Percentiles rank a stretch among this genome's conserved stretches.
These are phyloP conservation scores for Tremellales sp. DNA, from an alignment of 1,284 basidiomycete genomes.

Conservation along the genomic window DNA sequence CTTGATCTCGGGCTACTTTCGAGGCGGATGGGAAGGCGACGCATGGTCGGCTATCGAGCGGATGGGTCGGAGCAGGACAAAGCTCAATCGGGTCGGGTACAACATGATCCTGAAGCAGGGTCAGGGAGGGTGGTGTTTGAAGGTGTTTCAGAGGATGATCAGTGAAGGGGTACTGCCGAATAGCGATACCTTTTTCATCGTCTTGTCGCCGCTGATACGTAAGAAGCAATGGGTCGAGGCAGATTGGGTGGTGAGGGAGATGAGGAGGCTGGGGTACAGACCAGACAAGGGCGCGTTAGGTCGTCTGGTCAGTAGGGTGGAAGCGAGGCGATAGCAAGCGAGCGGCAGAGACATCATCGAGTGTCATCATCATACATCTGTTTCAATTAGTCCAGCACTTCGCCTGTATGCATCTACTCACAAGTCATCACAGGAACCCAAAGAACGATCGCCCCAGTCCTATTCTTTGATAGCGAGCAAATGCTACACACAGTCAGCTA, in stretches of 20 bases:
- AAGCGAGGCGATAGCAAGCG: too few species aligned
- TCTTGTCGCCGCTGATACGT: conserved; percentile 60
- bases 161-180: conserved; percentile 53
- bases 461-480: conserved; percentile 21
- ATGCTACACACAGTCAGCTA: conserved; percentile 11
- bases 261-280: conserved; percentile 51
- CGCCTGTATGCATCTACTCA: too few species aligned
- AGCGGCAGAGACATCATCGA: conserved; percentile 6
- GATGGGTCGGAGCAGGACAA: conserved; percentile 59
- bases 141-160: conserved; percentile 64
- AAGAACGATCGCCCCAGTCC: conserved; percentile 21
- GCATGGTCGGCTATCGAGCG: conserved; percentile 54
- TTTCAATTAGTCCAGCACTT: conserved; percentile 10
- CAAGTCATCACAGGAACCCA: too few species aligned
- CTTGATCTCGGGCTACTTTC: conserved; percentile 43
- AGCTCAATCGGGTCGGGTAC: conserved; percentile 62
- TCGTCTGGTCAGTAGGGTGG: conserved; percentile 48
- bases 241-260: conserved; percentile 58
- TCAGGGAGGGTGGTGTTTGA: conserved; percentile 56
- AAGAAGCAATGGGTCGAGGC: conserved; percentile 59
- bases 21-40: conserved; percentile 40
- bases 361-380: background rate
- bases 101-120: conserved; percentile 67
- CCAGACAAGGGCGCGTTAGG: conserved; percentile 48
- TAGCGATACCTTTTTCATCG: conserved; percentile 68